These are phyloP conservation scores for Aspergillus nidulans DNA, from an alignment of 495 filamentous ascomycete species.

Conservation along the genomic window DNA sequence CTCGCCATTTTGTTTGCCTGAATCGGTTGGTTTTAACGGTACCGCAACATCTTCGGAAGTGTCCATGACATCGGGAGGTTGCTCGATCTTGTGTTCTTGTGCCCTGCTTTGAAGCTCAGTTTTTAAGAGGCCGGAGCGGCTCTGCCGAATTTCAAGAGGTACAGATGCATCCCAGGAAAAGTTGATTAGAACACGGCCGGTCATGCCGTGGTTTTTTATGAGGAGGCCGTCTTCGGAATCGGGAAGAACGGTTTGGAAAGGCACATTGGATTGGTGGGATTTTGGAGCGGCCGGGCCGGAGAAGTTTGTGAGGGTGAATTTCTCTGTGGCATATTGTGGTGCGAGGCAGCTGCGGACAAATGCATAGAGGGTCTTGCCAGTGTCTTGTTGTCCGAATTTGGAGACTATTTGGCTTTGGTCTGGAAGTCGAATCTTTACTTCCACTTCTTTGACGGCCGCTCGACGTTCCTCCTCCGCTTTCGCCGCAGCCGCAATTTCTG, in stretches of 20 bases:
- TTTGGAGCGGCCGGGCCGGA: conserved; percentile 12
- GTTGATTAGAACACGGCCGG: conserved; percentile 66
- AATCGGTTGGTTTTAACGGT: conserved; percentile 19
- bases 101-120: conserved; percentile 62
- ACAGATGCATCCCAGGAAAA: conserved; percentile 68
- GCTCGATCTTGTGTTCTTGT: conserved; percentile 57
- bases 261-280: conserved; percentile 18
- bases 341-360: conserved; percentile 53
- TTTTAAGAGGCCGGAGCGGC: conserved; percentile 53
- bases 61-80: conserved; percentile 34
- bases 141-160: conserved; percentile 36
- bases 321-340: conserved; percentile 31
- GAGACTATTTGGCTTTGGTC: conserved; percentile 70
- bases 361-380: conserved; percentile 60
- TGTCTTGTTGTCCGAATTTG: conserved; percentile 58
- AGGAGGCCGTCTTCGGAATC: conserved; percentile 51
- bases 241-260: conserved; percentile 30
- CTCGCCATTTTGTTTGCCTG: conserved; percentile 35
- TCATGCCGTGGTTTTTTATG: conserved; percentile 67
- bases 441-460: conserved; percentile 60
- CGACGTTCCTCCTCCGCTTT: conserved; percentile 54
- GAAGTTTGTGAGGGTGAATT: conserved; percentile 49
- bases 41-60: conserved; percentile 37
- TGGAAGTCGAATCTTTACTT: conserved; percentile 81
- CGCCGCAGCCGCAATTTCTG: conserved; percentile 45